A percentile compares a stretch with the other conserved stretches of the same genome.
These are phyloP conservation scores for Lunasporangiospora selenospora DNA, from an alignment of 192 early-diverging fungal species.

Conservation along the genomic window DNA sequence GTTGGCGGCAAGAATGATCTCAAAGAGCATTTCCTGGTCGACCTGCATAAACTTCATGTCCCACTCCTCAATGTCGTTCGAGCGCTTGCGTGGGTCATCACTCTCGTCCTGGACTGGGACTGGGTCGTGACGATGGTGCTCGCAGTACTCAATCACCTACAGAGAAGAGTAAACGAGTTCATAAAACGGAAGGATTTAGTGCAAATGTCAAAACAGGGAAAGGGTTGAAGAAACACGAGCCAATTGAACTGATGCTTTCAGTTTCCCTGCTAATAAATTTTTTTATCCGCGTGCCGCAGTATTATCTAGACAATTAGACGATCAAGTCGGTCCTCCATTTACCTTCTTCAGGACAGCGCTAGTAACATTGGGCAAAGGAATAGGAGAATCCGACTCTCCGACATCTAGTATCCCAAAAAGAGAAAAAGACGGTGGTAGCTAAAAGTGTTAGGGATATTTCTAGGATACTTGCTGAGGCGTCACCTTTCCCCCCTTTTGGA, in stretches of 20 bases:
- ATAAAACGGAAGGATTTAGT: background rate
- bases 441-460: too few species aligned
- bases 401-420: conserved; percentile 56
- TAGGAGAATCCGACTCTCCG: conserved; percentile 69
- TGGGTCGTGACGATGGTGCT: conserved; percentile 79
- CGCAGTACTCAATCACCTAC: conserved; percentile 84
- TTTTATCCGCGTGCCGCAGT: background rate
- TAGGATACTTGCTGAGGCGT: too few species aligned
- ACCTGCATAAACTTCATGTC: conserved; percentile 82
- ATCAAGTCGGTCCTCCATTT: conserved; percentile 3
- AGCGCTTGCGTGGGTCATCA: conserved; percentile 62
- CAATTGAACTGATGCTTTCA: too few species aligned
- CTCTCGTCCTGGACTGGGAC: conserved; percentile 58
- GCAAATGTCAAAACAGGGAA: too few species aligned
- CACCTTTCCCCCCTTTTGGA: too few species aligned
- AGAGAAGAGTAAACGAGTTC: background rate
- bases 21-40: conserved; percentile 81
- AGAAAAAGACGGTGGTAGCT: conserved; percentile 2
- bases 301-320: background rate
- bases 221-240: too few species aligned
- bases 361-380: conserved; percentile 83
- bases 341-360: conserved; percentile 77
- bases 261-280: background rate
- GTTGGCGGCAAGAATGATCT: conserved; percentile 89
- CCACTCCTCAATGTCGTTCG: conserved; percentile 81